These are phyloP conservation scores for Trametes cubensis DNA, from an alignment of 768 basidiomycete species.

Conservation along the genomic window DNA sequence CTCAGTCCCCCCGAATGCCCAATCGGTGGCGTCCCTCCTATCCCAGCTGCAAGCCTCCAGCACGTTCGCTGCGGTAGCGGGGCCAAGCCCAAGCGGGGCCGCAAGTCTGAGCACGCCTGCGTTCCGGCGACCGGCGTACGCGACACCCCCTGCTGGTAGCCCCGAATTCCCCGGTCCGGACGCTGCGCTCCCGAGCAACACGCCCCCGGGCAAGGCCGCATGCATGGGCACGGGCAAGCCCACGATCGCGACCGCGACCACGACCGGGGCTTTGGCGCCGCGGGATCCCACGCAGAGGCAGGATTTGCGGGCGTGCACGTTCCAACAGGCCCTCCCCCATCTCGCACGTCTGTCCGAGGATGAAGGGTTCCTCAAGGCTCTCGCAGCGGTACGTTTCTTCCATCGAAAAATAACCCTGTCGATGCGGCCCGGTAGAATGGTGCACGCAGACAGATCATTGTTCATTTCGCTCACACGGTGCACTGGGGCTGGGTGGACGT, in stretches of 20 bases:
- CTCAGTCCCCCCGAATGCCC: constrained; percentile 31
- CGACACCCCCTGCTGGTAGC: constrained; percentile 1
- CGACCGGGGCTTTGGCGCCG: not conserved
- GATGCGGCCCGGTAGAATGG: too few relatives aligned
- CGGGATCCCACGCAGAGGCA: constrained; percentile 24
- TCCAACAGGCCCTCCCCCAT: constrained; percentile 70
- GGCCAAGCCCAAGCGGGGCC: not conserved
- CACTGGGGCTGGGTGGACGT: not conserved
- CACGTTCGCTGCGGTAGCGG: constrained; percentile 24
- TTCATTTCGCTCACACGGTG: not conserved
- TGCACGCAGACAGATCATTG: too few relatives aligned
- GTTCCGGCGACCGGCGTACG: constrained; percentile 3
- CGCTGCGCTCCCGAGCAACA: not conserved
- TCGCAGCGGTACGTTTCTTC: constrained; percentile 51
- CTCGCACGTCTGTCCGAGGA: constrained; percentile 64
- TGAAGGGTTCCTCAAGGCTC: constrained; percentile 48
- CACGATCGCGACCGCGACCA: not conserved
- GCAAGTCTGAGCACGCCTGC: not conserved
- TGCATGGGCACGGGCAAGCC: not conserved
- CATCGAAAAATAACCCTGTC: not conserved
- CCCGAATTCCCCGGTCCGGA: constrained; percentile 13
- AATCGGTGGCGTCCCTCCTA: constrained; percentile 61
- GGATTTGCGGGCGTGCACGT: constrained; percentile 55
- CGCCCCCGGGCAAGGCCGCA: too few relatives aligned
- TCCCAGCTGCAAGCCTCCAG: constrained; percentile 55